phyloP scores from a whole-genome alignment of 148 eudicot species.

The Drosera capensis region DNA sequence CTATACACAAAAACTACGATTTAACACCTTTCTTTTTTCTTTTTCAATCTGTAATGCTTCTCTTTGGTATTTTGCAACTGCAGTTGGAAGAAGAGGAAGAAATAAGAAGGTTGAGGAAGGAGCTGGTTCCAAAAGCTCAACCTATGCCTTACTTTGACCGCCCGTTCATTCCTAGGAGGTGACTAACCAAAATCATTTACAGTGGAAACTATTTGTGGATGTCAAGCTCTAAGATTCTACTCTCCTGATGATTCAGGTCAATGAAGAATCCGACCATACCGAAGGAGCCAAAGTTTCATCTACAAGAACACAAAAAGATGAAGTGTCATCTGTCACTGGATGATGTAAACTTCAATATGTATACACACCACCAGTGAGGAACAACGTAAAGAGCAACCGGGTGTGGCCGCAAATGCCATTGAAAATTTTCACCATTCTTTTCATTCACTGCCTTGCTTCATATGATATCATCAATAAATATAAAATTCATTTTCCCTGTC shows the following conservation, averaged over 20 bases:
- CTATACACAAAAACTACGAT: not conserved
- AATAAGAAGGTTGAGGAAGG: slow-evolving; percentile 44
- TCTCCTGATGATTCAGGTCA: slow-evolving; percentile 25
- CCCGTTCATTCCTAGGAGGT: slow-evolving; percentile 73
- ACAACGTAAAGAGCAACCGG: too few species aligned
- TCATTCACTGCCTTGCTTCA: too few species aligned
- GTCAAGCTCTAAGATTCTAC: too few species aligned
- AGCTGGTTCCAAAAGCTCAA: slow-evolving; percentile 76
- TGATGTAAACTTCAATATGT: too few species aligned
- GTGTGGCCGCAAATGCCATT: too few species aligned
- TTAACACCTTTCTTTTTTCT: not conserved
- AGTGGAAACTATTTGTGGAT: too few species aligned
- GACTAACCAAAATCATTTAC: too few species aligned
- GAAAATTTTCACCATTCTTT: too few species aligned
- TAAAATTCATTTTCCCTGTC: too few species aligned
- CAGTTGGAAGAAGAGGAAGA: slow-evolving; percentile 74
- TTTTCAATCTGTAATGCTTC: not conserved
- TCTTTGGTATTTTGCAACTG: slow-evolving; percentile 1
- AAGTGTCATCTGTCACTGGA: slow-evolving; percentile 45
- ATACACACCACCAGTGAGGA: too few species aligned
- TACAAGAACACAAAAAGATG: slow-evolving; percentile 70
- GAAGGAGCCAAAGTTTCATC: slow-evolving; percentile 65
- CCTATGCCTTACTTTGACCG: slow-evolving; percentile 62
- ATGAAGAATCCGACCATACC: slow-evolving; percentile 63
- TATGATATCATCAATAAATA: too few species aligned